Conservation (phyloP, 495 filamentous ascomycete genomes). For the Penicillium subrubescens region DNA sequence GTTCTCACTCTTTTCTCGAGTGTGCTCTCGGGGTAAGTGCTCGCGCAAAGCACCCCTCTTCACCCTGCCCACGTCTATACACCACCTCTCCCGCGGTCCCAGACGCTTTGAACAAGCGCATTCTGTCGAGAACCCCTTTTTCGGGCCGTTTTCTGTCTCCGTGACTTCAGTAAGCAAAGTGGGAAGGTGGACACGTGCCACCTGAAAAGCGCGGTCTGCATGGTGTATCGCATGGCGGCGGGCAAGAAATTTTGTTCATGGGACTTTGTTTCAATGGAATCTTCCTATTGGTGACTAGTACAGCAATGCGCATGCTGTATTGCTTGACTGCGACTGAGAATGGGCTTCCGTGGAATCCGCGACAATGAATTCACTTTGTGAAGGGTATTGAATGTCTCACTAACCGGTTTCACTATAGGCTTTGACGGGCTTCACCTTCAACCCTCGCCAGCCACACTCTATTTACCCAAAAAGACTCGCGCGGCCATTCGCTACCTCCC, state of each 20-base stretch:
- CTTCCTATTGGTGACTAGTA: background rate
- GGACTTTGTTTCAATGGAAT: background rate
- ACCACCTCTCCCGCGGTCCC: slow-evolving; percentile 6
- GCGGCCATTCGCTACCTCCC: background rate
- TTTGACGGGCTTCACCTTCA: background rate
- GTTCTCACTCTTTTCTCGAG: background rate
- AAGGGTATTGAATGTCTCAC: background rate
- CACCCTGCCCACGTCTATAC: slow-evolving; percentile 3
- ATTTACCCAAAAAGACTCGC: background rate
- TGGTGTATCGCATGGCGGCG: background rate
- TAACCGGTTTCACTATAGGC: background rate
- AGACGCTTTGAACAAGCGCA: slow-evolving; percentile 11
- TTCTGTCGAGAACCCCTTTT: background rate
- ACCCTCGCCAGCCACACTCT: background rate
- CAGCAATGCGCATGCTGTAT: background rate
- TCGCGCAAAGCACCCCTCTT: slow-evolving; percentile 18
- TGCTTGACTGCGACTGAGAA: background rate
- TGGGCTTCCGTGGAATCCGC: background rate
- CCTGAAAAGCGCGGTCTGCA: background rate
- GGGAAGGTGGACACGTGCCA: slow-evolving; percentile 13
- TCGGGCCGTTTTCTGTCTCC: background rate
- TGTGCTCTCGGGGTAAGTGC: slow-evolving; percentile 23
- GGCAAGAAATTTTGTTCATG: slow-evolving; percentile 10
- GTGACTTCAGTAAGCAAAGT: background rate
- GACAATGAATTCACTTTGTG: background rate